phyloP scores from a whole-genome alignment of 2,329 filamentous ascomycete genomes.

The Geosmithia morbida region DNA sequence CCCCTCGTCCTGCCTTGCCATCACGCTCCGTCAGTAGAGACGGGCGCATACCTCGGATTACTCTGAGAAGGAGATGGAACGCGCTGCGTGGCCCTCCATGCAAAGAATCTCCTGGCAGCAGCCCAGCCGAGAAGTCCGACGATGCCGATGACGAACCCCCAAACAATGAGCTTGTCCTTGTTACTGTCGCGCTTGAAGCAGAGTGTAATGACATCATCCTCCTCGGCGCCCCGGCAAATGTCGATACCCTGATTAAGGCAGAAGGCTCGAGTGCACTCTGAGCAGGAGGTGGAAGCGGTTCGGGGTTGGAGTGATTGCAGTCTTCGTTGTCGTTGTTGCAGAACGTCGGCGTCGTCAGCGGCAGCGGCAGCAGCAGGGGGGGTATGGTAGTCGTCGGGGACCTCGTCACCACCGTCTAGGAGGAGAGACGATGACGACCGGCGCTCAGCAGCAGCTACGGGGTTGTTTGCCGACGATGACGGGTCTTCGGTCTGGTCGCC shows the following conservation, averaged over 20 bases:
- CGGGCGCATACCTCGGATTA: constrained; percentile 13
- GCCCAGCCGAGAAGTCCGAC: constrained; percentile 46
- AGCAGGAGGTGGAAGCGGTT: constrained; percentile 26
- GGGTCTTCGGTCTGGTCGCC: neutral
- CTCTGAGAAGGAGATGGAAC: constrained; percentile 13
- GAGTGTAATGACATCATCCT: constrained; percentile 45
- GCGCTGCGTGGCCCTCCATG: constrained; percentile 18
- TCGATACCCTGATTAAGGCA: constrained; percentile 45
- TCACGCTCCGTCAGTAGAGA: constrained; percentile 6
- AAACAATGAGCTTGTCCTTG: constrained; percentile 53
- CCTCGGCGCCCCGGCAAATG: constrained; percentile 47
- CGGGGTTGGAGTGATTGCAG: constrained; percentile 2
- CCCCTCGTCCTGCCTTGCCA: neutral
- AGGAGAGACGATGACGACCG: neutral
- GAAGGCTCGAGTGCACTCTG: constrained; percentile 50
- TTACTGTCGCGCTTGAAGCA: constrained; percentile 55
- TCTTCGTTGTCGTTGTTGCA: too few species aligned
- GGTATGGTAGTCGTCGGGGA: neutral
- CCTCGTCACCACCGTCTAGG: neutral
- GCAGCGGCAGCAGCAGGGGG: too few species aligned
- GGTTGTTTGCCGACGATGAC: neutral
- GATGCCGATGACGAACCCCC: constrained; percentile 47
- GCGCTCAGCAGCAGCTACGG: too few species aligned
- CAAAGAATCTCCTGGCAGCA: constrained; percentile 31
- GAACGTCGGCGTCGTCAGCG: constrained; percentile 6